Percentiles rank a stretch among this genome's conserved stretches.
phyloP scores from a whole-genome alignment of 2,329 filamentous ascomycete species.

The Cladosporium sp. region DNA sequence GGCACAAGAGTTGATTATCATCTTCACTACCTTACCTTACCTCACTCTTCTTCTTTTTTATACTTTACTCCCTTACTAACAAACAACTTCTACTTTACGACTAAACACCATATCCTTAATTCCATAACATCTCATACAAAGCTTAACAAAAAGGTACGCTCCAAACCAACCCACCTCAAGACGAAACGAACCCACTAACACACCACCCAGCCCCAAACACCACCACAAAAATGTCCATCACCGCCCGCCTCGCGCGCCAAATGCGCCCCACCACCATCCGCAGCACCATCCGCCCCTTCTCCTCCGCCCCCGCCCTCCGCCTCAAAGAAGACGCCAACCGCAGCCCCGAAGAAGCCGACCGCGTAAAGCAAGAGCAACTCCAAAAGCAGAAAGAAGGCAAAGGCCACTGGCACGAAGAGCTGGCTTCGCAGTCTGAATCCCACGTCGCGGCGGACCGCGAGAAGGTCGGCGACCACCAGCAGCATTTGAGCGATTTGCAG shows the following conservation, averaged over 20 bases:
- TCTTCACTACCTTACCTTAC: too few species aligned
- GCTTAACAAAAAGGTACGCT: too few species aligned
- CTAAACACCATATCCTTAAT: too few species aligned
- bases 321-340: slow-evolving; percentile 36
- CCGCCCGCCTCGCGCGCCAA: slow-evolving; percentile 2
- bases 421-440: slow-evolving; percentile 38
- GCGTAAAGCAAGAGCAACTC: slow-evolving; percentile 41
- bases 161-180: too few species aligned
- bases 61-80: too few species aligned
- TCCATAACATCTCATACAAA: too few species aligned
- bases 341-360: slow-evolving; percentile 36
- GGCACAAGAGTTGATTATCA: neutral
- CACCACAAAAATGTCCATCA: neutral
- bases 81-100: too few species aligned
- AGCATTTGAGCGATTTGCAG: slow-evolving; percentile 42
- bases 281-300: slow-evolving; percentile 23
- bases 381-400: slow-evolving; percentile 40
- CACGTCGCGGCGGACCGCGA: slow-evolving; percentile 40
- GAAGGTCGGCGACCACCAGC: slow-evolving; percentile 38
- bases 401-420: slow-evolving; percentile 40
- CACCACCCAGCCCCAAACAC: neutral
- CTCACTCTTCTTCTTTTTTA: too few species aligned
- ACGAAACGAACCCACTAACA: neutral
- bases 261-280: slow-evolving; percentile 3
- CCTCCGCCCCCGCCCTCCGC: slow-evolving; percentile 26